Evolutionary conservation across 2,329 filamentous ascomycete species (phyloP), one percentile per base, ranked within the genome.

Genomic region (Helotiales sp.): DNA sequence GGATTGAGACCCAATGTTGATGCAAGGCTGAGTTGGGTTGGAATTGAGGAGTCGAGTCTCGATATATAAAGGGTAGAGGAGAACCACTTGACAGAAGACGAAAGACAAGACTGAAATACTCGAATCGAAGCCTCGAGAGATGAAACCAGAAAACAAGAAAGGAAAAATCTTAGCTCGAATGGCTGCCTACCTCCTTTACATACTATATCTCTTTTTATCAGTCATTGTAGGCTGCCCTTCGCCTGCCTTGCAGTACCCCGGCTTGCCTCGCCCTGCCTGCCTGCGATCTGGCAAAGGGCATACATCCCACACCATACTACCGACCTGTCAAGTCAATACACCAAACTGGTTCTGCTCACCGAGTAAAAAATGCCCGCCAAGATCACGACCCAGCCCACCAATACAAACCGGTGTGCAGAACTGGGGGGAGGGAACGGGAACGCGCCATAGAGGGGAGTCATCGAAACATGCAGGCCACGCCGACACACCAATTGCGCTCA

Each of bases 21-120:
- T 63, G 65, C 63, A 69, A 64, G 68, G 63, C 58, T 69, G 58
- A 63, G 64, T 55, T 61, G 60, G 26, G 60, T 49, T 54, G 63
- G 17, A 1, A n/a, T 43, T 47, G 43, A 54, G 61, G 60, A 64
- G 52, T 55, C 20, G 28, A 47, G 45, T 28, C n/a, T 63, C 26
- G 40, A 43, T 68, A 67, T 71, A 71, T 70, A 68, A 69, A 68
- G 61, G 62, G 64, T n/a, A 54, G 40, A 64, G 61, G 28, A 47
- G 37, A 43, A 26, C 58, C 63, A 40, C 61, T 49, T 34, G 40
- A 61, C 8, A 17, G 22, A 47, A 1, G 26, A 61, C 49, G 34
- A 24, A 32, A 1, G 26, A 61, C 49, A 37, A 24, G 22, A 32
- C 10, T n/a, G 11, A 26, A 45, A 49, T 32, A 20, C 6, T 45